Evolutionary conservation across 2,329 filamentous ascomycete genomes (phyloP), one percentile per base, ranked within the genome.

Genomic region (Zymoseptoria brevis): DNA sequence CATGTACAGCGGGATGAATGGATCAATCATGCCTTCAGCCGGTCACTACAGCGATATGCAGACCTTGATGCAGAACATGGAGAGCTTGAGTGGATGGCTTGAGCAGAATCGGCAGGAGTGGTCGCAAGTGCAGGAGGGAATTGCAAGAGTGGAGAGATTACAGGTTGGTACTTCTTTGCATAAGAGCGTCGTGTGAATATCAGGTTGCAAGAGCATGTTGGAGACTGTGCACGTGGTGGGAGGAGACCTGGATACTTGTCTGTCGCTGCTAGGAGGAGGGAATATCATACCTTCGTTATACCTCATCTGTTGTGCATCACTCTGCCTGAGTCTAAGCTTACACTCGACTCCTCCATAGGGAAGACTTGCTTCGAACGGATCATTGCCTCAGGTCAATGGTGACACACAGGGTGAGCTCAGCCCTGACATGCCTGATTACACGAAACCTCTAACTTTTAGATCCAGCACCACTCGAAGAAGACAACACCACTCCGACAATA

Each of bases 1-100:
- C 41, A 61, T 68, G 59, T 68, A 69, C 61, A 64, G 56, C 24
- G 66, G 65, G 51, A 62, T 69, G 60, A 67, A 66, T 50, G 66
- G 66, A 48, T 55, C 57, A 8, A 63, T 72, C 63, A 70, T 73
- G 67, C 71, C 72, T 3, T 66, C 70, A 16, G 72, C 72, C 13
- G 72, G 72, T n/a, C 71, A 74, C 60, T 71, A 72, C 62, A 67
- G 67, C 60, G 72, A 74, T 55, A 73, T 74, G 72, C 71, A 72
- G 59, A 69, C 68, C 13, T 64, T 74, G 55, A 72, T 72, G 71
- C 62, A 69, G 54, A 67, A 72, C 51, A 71, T 74, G 66, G 72
- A 74, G 58, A 62, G 62, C 19, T 60, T 74, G 57, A 68, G 68
- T 19, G 68, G 67, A 19, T 69, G 67, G 65, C 60, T 74, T 48